Evolutionary conservation across 331 rosid species (phyloP).

Genomic region (Dryas integrifolia): DNA sequence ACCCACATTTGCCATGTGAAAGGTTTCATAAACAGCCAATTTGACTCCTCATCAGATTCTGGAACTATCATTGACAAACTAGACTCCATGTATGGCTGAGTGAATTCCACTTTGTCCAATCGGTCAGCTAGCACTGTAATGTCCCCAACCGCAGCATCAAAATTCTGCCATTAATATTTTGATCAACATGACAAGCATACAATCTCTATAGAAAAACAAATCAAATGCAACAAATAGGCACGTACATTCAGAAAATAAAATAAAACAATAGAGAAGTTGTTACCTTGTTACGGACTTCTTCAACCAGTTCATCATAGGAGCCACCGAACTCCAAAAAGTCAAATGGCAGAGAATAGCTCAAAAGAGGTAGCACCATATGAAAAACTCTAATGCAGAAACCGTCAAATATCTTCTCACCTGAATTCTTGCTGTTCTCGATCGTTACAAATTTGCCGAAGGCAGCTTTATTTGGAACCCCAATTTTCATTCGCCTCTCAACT

Average conservation of each 20-base stretch:
- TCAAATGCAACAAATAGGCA: not conserved
- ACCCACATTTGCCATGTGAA: slow-evolving; percentile 56
- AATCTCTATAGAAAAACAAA: not conserved
- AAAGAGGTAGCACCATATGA: slow-evolving; percentile 15
- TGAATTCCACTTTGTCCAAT: slow-evolving; percentile 48
- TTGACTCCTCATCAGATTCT: slow-evolving; percentile 25
- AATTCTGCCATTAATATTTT: slow-evolving; percentile 33
- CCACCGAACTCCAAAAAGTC: slow-evolving; percentile 30
- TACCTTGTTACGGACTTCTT: slow-evolving; percentile 49
- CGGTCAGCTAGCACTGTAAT: slow-evolving; percentile 50
- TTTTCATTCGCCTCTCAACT: slow-evolving; percentile 38
- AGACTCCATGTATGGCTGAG: slow-evolving; percentile 59
- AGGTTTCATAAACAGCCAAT: slow-evolving; percentile 51
- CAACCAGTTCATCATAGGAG: slow-evolving; percentile 44
- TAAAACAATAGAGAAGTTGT: not conserved
- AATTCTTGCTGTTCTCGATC: slow-evolving; percentile 31
- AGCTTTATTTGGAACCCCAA: slow-evolving; percentile 50
- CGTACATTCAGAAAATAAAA: not conserved
- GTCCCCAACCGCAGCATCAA: slow-evolving; percentile 55
- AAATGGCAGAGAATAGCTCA: slow-evolving; percentile 43
- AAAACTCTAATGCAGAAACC: slow-evolving; percentile 67
- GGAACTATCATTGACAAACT: slow-evolving; percentile 66
- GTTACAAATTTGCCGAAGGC: slow-evolving; percentile 41
- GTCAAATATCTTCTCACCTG: slow-evolving; percentile 13
- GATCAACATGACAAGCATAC: slow-evolving; percentile 11